phyloP scores from a whole-genome alignment of 805 yeast species.

The Maudiozyma pseudohumilis region DNA sequence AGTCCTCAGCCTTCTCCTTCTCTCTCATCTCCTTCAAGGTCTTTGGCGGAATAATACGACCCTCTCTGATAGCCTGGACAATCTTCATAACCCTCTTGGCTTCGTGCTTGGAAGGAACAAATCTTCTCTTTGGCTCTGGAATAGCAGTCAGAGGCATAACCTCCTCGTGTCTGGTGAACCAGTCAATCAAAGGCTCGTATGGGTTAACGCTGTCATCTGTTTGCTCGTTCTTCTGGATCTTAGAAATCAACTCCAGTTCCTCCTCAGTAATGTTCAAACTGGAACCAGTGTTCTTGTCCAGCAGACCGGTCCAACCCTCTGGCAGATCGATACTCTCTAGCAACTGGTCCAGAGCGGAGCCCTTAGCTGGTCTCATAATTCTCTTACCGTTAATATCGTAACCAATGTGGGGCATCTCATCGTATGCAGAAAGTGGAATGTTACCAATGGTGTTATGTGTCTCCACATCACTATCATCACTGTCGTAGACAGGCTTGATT shows the following conservation, averaged over 20 bases:
- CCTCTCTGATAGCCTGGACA: conserved; percentile 93
- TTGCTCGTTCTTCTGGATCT: conserved; percentile 74
- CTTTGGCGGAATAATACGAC: conserved; percentile 75
- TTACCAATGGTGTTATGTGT: conserved; percentile 89
- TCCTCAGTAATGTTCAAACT: conserved; percentile 74
- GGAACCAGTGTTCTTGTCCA: conserved; percentile 82
- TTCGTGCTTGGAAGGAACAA: conserved; percentile 93
- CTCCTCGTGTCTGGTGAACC: conserved; percentile 83
- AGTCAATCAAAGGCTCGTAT: conserved; percentile 87
- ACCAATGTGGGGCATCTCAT: conserved; percentile 95
- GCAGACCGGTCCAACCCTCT: conserved; percentile 96
- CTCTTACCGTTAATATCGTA: conserved; percentile 95
- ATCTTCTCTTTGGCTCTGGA: conserved; percentile 96
- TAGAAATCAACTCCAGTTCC: conserved; percentile 79
- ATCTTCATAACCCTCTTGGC: conserved; percentile 94
- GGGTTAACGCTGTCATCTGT: conserved; percentile 77
- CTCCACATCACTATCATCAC: conserved; percentile 80
- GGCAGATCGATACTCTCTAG: conserved; percentile 89
- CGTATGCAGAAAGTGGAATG: conserved; percentile 86
- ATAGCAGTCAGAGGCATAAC: conserved; percentile 85
- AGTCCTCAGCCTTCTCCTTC: conserved; percentile 43
- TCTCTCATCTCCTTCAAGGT: conserved; percentile 41
- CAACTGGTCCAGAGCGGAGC: conserved; percentile 84
- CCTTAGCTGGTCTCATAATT: conserved; percentile 97
- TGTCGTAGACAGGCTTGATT: conserved; percentile 88